phyloP scores from a whole-genome alignment of 441 rosid genomes.

The Euphorbia celastroides region DNA sequence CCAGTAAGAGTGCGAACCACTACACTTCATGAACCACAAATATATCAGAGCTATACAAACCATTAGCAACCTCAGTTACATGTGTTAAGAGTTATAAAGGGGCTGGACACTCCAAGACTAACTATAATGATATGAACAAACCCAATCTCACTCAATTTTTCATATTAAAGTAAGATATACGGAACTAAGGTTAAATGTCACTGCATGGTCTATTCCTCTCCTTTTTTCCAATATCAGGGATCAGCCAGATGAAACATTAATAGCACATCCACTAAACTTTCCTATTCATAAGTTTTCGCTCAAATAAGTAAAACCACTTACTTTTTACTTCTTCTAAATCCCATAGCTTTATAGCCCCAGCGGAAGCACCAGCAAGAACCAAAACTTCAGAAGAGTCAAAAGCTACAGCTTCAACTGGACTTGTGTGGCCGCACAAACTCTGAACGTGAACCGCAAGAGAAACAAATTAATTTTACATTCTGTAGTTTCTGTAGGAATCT shows the following conservation, averaged over 20 bases:
- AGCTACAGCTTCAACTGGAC: constrained; percentile 61
- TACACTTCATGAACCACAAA: constrained; percentile 78
- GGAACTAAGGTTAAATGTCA: background rate
- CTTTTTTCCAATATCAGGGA: background rate
- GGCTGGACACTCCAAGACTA: constrained; percentile 7
- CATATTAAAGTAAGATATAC: background rate
- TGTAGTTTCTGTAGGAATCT: constrained; percentile 3
- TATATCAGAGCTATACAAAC: constrained; percentile 30
- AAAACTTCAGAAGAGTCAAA: constrained; percentile 74
- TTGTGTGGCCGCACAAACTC: constrained; percentile 83
- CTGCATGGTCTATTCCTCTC: background rate
- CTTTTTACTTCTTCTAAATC: constrained; percentile 91
- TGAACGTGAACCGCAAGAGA: constrained; percentile 30
- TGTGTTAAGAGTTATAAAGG: background rate
- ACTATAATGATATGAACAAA: background rate
- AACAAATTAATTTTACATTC: constrained; percentile 15
- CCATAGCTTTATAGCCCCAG: constrained; percentile 91
- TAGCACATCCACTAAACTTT: background rate
- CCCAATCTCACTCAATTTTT: background rate
- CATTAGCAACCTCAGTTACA: background rate
- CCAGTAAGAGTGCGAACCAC: constrained; percentile 95
- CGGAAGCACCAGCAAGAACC: constrained; percentile 87
- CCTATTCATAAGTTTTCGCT: constrained; percentile 7
- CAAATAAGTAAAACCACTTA: constrained; percentile 36
- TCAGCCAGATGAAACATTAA: background rate